Evolutionary conservation across 257 asterid species (phyloP).

Genomic region (Penstemon barbatus): DNA sequence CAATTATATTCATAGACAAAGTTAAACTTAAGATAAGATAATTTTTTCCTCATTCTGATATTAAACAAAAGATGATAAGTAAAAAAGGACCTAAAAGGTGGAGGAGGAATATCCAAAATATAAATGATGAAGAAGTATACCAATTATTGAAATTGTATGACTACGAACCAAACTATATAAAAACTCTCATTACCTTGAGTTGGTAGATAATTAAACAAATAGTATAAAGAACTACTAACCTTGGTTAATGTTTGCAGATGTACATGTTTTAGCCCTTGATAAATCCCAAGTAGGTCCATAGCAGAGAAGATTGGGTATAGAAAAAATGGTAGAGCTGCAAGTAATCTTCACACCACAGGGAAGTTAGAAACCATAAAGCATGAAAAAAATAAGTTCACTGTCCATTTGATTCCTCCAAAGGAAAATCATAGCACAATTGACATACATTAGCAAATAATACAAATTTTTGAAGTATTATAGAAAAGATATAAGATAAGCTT

Average conservation of each 20-base stretch:
- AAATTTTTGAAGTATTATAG: not conserved
- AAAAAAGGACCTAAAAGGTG: not conserved
- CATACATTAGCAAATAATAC: not conserved
- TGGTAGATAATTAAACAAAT: not conserved
- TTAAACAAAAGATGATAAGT: not conserved
- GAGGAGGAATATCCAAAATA: not conserved
- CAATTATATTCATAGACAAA: not conserved
- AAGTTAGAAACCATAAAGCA: conserved; percentile 35
- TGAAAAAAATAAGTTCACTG: too few species aligned
- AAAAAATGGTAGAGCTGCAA: conserved; percentile 75
- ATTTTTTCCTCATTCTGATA: conserved; percentile 12
- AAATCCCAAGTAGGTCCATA: conserved; percentile 80
- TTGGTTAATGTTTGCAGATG: conserved; percentile 93
- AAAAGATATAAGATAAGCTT: not conserved
- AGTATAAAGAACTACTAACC: conserved; percentile 48
- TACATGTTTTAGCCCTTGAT: conserved; percentile 86
- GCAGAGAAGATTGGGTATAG: conserved; percentile 82
- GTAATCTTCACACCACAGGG: conserved; percentile 48
- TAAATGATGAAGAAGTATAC: not conserved
- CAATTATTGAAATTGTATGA: not conserved
- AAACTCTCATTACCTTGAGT: not conserved
- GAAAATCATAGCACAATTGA: not conserved
- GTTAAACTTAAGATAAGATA: not conserved
- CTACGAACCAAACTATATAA: conserved; percentile 1
- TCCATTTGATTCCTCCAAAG: not conserved